phyloP scores from a whole-genome alignment of 2,329 filamentous ascomycete species.

The Torrubiellomyces zombiae region DNA sequence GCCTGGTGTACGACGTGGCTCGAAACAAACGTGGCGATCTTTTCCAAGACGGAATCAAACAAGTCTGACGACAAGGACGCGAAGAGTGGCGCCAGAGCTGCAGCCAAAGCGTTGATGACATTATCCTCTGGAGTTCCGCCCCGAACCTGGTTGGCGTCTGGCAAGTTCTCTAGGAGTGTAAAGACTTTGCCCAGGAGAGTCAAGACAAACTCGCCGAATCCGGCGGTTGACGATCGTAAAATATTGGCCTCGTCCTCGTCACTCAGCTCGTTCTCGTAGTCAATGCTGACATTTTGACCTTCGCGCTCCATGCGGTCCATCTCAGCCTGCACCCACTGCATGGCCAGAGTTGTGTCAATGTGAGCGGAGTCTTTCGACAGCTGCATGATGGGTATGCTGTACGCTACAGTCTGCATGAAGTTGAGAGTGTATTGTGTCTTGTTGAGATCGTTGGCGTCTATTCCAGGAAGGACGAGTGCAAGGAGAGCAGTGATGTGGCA shows the following conservation, averaged over 20 bases:
- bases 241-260: slow-evolving; percentile 81
- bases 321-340: slow-evolving; percentile 87
- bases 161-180: slow-evolving; percentile 84
- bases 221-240: slow-evolving; percentile 81
- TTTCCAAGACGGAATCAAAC: slow-evolving; percentile 81
- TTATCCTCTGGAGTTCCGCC: slow-evolving; percentile 91
- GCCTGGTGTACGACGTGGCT: slow-evolving; percentile 95
- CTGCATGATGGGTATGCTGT: slow-evolving; percentile 85
- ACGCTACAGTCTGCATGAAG: slow-evolving; percentile 89
- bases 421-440: slow-evolving; percentile 91
- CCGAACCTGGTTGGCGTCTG: slow-evolving; percentile 73
- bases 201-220: slow-evolving; percentile 81
- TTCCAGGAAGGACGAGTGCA: slow-evolving; percentile 83
- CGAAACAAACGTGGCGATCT: slow-evolving; percentile 79
- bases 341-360: slow-evolving; percentile 58
- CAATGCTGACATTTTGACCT: slow-evolving; percentile 68
- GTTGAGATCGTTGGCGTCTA: slow-evolving; percentile 92
- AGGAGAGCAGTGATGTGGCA: slow-evolving; percentile 90
- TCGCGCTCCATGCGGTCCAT: slow-evolving; percentile 87
- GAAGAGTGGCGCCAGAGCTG: slow-evolving; percentile 78
- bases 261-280: slow-evolving; percentile 66
- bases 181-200: slow-evolving; percentile 90
- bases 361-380: slow-evolving; percentile 43
- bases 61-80: slow-evolving; percentile 82
- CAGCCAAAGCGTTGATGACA: slow-evolving; percentile 87